A percentile compares a stretch with the other conserved stretches of the same genome.
These are phyloP conservation scores for Tolypocladium paradoxum DNA, from an alignment of 2,329 filamentous ascomycete species.

Conservation along the genomic window DNA sequence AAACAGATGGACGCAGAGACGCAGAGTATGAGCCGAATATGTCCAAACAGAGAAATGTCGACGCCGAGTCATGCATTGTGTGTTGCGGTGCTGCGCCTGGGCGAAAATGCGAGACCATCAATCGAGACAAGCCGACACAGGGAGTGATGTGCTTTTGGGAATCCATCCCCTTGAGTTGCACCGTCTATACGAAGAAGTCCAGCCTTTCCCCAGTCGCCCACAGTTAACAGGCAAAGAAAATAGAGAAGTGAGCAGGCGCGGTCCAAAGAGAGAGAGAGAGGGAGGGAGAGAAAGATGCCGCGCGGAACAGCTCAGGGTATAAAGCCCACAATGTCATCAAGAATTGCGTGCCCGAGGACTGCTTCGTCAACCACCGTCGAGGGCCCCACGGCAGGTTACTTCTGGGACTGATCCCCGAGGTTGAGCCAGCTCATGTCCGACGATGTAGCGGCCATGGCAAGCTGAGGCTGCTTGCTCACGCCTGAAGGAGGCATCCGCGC, in stretches of 20 bases:
- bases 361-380: not conserved
- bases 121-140: slow-evolving; percentile 3
- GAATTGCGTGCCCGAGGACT: not conserved
- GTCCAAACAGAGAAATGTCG: slow-evolving; percentile 18
- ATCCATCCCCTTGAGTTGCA: not conserved
- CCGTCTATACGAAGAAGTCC: slow-evolving; percentile 3
- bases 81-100: slow-evolving; percentile 2
- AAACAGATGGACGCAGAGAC: slow-evolving; percentile 12
- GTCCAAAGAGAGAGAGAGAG: not conserved
- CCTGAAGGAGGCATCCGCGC: slow-evolving; percentile 20
- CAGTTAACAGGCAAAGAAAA: not conserved
- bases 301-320: not conserved
- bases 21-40: slow-evolving; percentile 19
- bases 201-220: not conserved
- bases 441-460: slow-evolving; percentile 37
- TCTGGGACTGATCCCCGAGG: slow-evolving; percentile 38
- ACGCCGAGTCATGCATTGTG: slow-evolving; percentile 16
- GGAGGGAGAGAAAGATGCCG: not conserved
- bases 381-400: slow-evolving; percentile 6
- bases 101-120: slow-evolving; percentile 10
- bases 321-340: not conserved
- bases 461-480: slow-evolving; percentile 38
- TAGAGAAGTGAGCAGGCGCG: not conserved
- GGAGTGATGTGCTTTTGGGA: not conserved
- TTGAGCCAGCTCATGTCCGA: slow-evolving; percentile 77